Evolutionary conservation across 1,139 yeast genomes (phyloP), one percentile per base, ranked within the genome.

Genomic region (Suhomyces atakaporum): DNA sequence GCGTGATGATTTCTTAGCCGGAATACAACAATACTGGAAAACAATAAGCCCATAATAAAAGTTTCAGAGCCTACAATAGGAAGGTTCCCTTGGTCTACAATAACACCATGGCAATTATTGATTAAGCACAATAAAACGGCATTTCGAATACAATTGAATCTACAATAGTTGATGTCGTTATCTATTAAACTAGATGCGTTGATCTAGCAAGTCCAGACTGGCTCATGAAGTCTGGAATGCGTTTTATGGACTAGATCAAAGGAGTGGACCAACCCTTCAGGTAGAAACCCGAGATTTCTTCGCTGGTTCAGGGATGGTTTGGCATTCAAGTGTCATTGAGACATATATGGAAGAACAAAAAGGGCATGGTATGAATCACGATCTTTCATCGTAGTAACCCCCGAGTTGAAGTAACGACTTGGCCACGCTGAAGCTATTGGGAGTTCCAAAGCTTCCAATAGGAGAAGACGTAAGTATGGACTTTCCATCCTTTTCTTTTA

Each of bases 351-450:
- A n/a, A n/a, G n/a, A n/a, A n/a, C n/a, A n/a, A n/a, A n/a, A n/a
- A n/a, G n/a, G n/a, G n/a, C n/a, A n/a, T n/a, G n/a, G n/a, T n/a
- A n/a, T n/a, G n/a, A n/a, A n/a, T n/a, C n/a, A n/a, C n/a, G n/a
- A n/a, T n/a, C n/a, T n/a, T n/a, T 7, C 22, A 16, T 35, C 38
- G 26, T 35, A 35, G 36, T 45, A 42, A 16, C 50, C 49, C 21
- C 76, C 75, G 46, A 71, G 62, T 53, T 69, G 75, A 42, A 71
- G 63, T 49, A 71, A 66, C 21, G 73, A 66, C 51, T 69, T 70
- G 32, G 77, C 77, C 38, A 71, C 75, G 35, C 70, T 65, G 45
- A 71, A 71, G 38, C 73, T 66, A 49, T 69, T 71, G 35, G 77
- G 77, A n/a, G 77, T 71, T n/a, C 73, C 74, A 43, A 69, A 64